These are phyloP conservation scores for Mollisia scopiformis DNA, from an alignment of 2,329 filamentous ascomycete genomes.

Conservation along the genomic window DNA sequence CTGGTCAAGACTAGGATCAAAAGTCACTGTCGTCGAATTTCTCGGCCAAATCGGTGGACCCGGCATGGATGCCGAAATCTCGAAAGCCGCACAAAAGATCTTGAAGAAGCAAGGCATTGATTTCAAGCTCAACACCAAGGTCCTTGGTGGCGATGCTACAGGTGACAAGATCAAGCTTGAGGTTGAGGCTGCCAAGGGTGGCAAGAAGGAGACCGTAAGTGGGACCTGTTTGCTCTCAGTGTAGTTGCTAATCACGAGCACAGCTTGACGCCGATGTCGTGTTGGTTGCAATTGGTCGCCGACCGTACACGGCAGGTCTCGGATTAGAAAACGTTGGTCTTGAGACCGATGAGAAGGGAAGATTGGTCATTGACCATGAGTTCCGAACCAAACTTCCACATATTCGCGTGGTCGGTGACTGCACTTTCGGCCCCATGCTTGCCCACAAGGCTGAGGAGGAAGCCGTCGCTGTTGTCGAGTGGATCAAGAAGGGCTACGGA, in stretches of 20 bases:
- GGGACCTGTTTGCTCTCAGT: background rate
- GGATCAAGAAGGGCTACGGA: constrained; percentile 96
- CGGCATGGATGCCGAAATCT: constrained; percentile 93
- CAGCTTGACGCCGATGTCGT: constrained; percentile 94
- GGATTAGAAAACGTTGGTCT: constrained; percentile 93
- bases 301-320: constrained; percentile 90
- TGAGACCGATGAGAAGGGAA: constrained; percentile 89
- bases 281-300: constrained; percentile 93
- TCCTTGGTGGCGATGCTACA: constrained; percentile 79
- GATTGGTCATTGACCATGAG: constrained; percentile 96
- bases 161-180: constrained; percentile 80
- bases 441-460: constrained; percentile 99
- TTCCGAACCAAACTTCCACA: constrained; percentile 98
- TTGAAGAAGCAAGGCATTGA: constrained; percentile 96
- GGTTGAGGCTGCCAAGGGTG: constrained; percentile 92
- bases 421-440: constrained; percentile 97
- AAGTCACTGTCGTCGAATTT: constrained; percentile 98
- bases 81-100: constrained; percentile 90
- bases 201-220: constrained; percentile 86
- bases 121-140: constrained; percentile 98
- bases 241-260: constrained; percentile 13
- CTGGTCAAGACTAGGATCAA: constrained; percentile 90
- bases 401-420: constrained; percentile 95
- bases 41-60: constrained; percentile 94
- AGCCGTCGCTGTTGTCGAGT: constrained; percentile 91